Base-by-base conservation (phyloP, 331 rosid genomes). In the Telfairia occidentalis region DNA sequence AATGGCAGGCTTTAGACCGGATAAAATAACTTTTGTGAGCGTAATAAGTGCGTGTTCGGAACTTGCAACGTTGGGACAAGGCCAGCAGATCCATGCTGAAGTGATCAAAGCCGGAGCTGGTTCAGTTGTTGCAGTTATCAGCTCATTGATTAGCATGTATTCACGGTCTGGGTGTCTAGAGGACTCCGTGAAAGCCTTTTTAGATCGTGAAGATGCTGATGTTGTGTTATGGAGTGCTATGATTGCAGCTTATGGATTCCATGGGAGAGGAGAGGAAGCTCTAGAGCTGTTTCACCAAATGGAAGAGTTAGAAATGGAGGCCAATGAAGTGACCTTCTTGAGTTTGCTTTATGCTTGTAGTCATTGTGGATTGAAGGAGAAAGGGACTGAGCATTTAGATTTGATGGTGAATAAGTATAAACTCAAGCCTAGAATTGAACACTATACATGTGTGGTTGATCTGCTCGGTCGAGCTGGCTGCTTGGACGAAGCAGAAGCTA, bases 231-330 rank as follows among this genome's bases (percentile, higher is more conserved):
- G 96, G 96, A 90, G 89, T 81, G 84, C 98, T 21, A 87, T 93
- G 96, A 90, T 93, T 70, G 80, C 90, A 70, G 96, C 98, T 35
- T 89, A 85, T 66, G 98, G 97, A 73, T 90, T 89, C 80, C 98
- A 90, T 34, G 96, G 98, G 53, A 82, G 76, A 75, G 97, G 94
- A 77, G 89, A 85, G 46, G 82, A 88, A 78, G 97, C 96, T 38
- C 82, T 93, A 67, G 61, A 81, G 77, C 83, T 93, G 66, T 89
- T 89, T 78, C 82, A 89, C 65, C 48, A 69, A 76, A 90, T 90
- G 98, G 94, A 89, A 79, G 77, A 37, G 35, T 81, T 86, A 76
- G 83, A 83, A 40, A 46, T 89, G 74, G 88, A 84, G 40, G 88
- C 83, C 50, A 89, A 90, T 63, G 97, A 89, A 64, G 90, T 93